These are phyloP conservation scores for Skeletonema tropicum DNA, from an alignment of 108 stramenopile species.

Conservation along the genomic window DNA sequence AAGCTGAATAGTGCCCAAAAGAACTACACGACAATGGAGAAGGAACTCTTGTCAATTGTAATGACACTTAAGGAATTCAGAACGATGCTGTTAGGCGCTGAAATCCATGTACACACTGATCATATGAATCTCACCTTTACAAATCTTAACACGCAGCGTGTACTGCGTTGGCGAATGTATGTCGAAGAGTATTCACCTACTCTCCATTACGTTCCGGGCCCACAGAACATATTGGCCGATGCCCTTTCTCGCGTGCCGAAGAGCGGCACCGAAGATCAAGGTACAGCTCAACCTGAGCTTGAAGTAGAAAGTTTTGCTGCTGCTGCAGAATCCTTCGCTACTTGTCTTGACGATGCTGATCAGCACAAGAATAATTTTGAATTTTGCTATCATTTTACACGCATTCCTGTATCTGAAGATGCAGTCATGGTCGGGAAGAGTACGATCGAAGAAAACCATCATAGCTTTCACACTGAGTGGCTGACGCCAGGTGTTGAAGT, in stretches of 20 bases:
- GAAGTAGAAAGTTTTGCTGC: no score
- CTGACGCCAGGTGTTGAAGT: no score
- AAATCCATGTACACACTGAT: no score
- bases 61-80: no score
- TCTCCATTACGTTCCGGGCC: conserved; percentile 33
- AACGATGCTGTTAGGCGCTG: no score
- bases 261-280: no score
- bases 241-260: no score
- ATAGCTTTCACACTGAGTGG: no score
- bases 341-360: no score
- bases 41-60: conserved; percentile 11
- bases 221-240: background rate
- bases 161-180: conserved; percentile 44
- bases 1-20: conserved; percentile 25
- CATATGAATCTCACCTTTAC: no score
- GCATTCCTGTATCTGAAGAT: background rate
- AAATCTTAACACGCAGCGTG: conserved; percentile 42
- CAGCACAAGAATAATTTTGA: no score
- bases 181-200: conserved; percentile 47
- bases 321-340: background rate
- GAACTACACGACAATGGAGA: conserved; percentile 31
- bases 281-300: no score
- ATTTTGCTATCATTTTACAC: background rate
- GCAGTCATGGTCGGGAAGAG: background rate
- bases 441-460: background rate